Conservation (phyloP, 2,329 filamentous ascomycete genomes). For the Colletotrichum abscissum region DNA sequence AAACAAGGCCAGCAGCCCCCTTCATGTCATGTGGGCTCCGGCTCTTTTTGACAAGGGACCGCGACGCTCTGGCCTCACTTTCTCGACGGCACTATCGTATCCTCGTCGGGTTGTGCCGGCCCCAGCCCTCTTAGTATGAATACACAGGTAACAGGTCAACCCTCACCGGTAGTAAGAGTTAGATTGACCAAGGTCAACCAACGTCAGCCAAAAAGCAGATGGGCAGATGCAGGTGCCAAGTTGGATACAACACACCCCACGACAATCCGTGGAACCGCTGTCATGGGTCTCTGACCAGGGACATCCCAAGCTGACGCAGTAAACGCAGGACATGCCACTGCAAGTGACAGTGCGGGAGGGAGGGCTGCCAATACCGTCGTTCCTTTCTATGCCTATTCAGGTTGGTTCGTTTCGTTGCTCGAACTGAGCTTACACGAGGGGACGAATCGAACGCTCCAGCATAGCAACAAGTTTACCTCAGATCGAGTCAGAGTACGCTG, state of each 20-base stretch:
- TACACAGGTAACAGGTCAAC: neutral
- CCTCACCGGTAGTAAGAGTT: neutral
- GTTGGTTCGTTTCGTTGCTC: slow-evolving; percentile 9
- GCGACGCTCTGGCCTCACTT: neutral
- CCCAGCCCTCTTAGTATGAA: neutral
- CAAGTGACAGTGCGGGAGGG: slow-evolving; percentile 13
- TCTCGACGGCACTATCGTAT: neutral
- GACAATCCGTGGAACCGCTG: slow-evolving; percentile 22
- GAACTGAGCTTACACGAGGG: neutral
- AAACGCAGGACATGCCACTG: slow-evolving; percentile 9
- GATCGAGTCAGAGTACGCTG: neutral
- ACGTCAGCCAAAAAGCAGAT: neutral
- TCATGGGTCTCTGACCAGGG: slow-evolving; percentile 22
- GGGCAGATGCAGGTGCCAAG: neutral
- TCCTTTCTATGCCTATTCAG: neutral
- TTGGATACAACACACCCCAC: neutral
- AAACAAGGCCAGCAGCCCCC: slow-evolving; percentile 23
- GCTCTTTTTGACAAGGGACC: neutral
- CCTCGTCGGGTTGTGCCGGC: neutral
- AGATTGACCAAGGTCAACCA: neutral
- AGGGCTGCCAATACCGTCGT: neutral
- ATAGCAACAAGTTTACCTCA: neutral
- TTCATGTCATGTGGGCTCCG: slow-evolving; percentile 1
- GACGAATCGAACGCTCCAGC: neutral
- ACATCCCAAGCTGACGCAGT: slow-evolving; percentile 21